Conservation (phyloP, 768 basidiomycete genomes). For the Mycena leptocephala region DNA sequence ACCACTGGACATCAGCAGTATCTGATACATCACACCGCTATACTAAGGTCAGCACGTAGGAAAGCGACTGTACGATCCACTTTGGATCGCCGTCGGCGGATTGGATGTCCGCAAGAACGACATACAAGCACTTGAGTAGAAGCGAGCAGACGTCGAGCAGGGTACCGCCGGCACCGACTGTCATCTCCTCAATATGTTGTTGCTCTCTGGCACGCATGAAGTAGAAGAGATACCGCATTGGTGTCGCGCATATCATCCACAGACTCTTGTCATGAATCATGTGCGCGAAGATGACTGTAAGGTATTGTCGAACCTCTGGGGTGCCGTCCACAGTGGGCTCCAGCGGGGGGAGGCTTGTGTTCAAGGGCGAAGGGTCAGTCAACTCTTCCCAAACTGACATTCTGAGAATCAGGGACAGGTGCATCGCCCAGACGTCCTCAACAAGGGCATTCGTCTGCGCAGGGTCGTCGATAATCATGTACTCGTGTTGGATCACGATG, state of each 20-base stretch:
- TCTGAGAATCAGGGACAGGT: background rate
- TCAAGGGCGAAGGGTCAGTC: background rate
- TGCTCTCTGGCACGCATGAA: background rate
- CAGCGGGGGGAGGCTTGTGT: too few species aligned
- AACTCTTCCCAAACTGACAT: background rate
- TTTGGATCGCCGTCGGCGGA: background rate
- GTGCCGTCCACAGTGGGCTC: background rate
- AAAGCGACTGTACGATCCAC: background rate
- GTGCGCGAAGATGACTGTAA: background rate
- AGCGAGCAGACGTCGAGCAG: background rate
- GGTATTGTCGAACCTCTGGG: background rate
- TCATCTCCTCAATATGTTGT: background rate
- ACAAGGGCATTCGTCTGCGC: too few species aligned
- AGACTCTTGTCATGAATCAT: background rate
- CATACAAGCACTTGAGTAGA: background rate
- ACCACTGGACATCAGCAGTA: too few species aligned
- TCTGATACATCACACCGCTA: too few species aligned
- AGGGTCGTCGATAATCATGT: background rate
- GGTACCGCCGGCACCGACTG: background rate
- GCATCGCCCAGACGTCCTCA: background rate
- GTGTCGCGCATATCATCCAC: background rate
- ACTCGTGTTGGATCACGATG: background rate
- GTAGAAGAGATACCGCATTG: background rate
- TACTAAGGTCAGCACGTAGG: background rate
- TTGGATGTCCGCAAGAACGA: background rate